phyloP scores from a whole-genome alignment of 305 asterid species.

The Fraxinus latifolia region DNA sequence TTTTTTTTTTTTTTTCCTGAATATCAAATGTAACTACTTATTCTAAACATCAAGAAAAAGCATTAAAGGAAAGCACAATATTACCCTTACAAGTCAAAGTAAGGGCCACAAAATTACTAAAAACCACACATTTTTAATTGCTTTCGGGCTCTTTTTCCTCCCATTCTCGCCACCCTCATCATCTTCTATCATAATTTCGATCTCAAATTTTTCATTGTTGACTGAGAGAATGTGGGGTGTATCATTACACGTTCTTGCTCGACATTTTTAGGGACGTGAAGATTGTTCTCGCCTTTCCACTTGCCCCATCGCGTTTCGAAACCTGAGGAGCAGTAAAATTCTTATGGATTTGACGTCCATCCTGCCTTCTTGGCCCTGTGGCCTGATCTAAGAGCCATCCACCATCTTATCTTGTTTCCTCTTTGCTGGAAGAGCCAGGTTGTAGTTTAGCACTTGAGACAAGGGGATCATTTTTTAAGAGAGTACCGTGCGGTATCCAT shows the following conservation, averaged over 20 bases:
- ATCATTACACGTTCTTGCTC: neutral
- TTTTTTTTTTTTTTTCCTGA: too few species aligned
- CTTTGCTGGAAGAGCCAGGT: neutral
- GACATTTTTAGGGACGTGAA: neutral
- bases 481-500: too few species aligned
- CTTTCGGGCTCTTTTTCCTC: conserved; percentile 56
- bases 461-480: neutral
- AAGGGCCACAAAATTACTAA: neutral
- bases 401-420: conserved; percentile 11
- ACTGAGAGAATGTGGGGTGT: neutral
- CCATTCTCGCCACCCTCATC: neutral
- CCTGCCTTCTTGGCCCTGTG: conserved; percentile 20
- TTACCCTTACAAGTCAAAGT: conserved; percentile 25
- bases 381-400: conserved; percentile 13
- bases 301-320: conserved; percentile 22
- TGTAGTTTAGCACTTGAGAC: conserved; percentile 23
- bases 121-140: conserved; percentile 22
- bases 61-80: neutral
- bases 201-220: neutral
- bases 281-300: conserved; percentile 1
- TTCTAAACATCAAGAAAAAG: neutral
- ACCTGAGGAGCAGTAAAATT: conserved; percentile 42
- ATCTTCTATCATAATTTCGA: neutral
- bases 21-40: neutral
- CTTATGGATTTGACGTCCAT: conserved; percentile 30